Base-by-base conservation (phyloP, 371 early-diverging fungal genomes). In the Apophysomyces sp. region DNA sequence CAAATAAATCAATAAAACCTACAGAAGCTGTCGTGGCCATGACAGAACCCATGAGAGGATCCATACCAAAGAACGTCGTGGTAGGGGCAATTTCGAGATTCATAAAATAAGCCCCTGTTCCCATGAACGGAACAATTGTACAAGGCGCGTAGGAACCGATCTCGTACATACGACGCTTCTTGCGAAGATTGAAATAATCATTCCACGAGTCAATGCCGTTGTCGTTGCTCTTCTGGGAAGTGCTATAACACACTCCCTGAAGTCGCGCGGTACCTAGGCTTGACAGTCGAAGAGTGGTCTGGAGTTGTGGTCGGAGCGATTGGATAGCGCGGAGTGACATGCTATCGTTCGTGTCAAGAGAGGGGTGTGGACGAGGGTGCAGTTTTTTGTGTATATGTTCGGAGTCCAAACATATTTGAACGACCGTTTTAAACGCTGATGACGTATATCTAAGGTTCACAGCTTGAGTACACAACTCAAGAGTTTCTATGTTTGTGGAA, bases 51-150 rank as follows among this genome's bases (percentile, higher is more conserved):
- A 89, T 58, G 24, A 89, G 60, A 34, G 94, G 94, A 65, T 94
- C 94, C 73, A 93, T 69, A 12, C 93, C 94, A 67, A 91, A 79
- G 62, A 93, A 79, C 24, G 85, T 86, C 51, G 80, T 80, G 24
- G 90, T 88, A 0, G 94, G 93, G 62, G 92, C 91, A 52, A 94
- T 85, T 57, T 90, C 86, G 68, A 91, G 74, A 36, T 86, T 81
- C 16, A 85, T 76, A 69, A 94, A 91, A 58, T 91, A 90, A 34
- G 84, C 81, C 11, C 86, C 83, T 0, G 90, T 86, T 13, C 78
- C 85, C 12, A 73, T 64, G 29, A 91, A 75, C 9, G 90, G 89
- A 18, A 80, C 31, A 3, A 85, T 52, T 0, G 89, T 87, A 24
- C 86, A 86, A 1, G 92, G 87, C 16, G 86, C 71, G 36, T 82